These are phyloP conservation scores for Termitomyces sp. DNA, from an alignment of 768 basidiomycete species.

Conservation along the genomic window DNA sequence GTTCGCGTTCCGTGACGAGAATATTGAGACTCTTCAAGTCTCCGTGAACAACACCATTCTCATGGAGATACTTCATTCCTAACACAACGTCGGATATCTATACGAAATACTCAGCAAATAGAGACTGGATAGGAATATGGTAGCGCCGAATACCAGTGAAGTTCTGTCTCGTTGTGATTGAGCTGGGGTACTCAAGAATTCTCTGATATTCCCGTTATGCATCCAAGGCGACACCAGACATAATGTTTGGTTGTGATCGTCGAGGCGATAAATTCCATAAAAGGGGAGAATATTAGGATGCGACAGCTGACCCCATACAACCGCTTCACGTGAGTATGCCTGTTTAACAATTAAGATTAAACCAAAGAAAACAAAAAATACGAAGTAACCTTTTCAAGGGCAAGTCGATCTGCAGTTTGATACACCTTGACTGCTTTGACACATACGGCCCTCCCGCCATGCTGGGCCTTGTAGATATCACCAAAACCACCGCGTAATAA, in stretches of 20 bases:
- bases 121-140: background rate
- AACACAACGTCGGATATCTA: slow-evolving; percentile 27
- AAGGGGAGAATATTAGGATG: slow-evolving; percentile 30
- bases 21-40: slow-evolving; percentile 39
- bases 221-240: slow-evolving; percentile 37
- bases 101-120: background rate
- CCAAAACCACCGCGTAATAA: slow-evolving; percentile 22
- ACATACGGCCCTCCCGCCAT: slow-evolving; percentile 19
- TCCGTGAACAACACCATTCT: slow-evolving; percentile 35
- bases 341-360: background rate
- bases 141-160: background rate
- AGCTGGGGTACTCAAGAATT: slow-evolving; percentile 12
- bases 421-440: slow-evolving; percentile 24
- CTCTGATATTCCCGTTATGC: slow-evolving; percentile 29
- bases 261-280: slow-evolving; percentile 29
- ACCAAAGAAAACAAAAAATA: background rate
- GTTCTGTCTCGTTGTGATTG: slow-evolving; percentile 8
- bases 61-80: slow-evolving; percentile 33
- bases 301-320: slow-evolving; percentile 13
- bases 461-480: slow-evolving; percentile 25
- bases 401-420: slow-evolving; percentile 13
- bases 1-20: slow-evolving; percentile 10
- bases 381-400: slow-evolving; percentile 19
- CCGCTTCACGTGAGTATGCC: slow-evolving; percentile 11
- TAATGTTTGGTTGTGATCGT: slow-evolving; percentile 17